Evolutionary conservation across 75 land plant species (phyloP).

Genomic region (Larix kaempferi): DNA sequence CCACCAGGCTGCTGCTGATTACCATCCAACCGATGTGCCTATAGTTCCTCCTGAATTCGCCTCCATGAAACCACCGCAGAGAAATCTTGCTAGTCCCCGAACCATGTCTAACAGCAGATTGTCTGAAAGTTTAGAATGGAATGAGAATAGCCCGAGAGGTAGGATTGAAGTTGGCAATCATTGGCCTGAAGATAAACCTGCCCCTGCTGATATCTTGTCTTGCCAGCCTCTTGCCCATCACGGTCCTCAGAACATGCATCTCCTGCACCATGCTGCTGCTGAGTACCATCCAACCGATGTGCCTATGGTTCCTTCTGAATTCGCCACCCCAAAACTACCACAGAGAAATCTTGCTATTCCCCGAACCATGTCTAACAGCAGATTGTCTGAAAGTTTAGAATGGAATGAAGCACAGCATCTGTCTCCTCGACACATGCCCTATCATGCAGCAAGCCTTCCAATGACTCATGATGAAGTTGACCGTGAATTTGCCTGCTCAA

Average conservation of each 20-base stretch:
- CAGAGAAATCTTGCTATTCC: not conserved
- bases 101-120: not conserved
- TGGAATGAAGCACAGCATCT: not conserved
- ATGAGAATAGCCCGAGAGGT: conserved; percentile 4
- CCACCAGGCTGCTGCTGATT: not conserved
- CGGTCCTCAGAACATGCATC: conserved; percentile 2
- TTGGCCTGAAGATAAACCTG: conserved; percentile 11
- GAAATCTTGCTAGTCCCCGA: not conserved
- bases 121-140: not conserved
- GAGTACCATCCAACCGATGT: not conserved
- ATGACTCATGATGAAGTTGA: not conserved
- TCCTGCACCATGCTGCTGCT: not conserved
- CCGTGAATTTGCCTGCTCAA: not conserved
- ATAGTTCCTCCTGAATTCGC: not conserved
- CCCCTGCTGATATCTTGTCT: conserved; percentile 2
- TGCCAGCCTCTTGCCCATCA: not conserved
- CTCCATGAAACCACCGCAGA: not conserved
- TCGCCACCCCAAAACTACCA: not conserved
- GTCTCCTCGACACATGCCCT: not conserved
- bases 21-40: not conserved
- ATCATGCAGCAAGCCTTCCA: not conserved
- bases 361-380: not conserved
- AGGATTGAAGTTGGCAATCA: conserved; percentile 5
- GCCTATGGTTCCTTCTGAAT: not conserved
- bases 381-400: not conserved